Evolutionary conservation across 257 asterid genomes (phyloP), one percentile per base, ranked within the genome.

Genomic region (Fraxinus anomala): DNA sequence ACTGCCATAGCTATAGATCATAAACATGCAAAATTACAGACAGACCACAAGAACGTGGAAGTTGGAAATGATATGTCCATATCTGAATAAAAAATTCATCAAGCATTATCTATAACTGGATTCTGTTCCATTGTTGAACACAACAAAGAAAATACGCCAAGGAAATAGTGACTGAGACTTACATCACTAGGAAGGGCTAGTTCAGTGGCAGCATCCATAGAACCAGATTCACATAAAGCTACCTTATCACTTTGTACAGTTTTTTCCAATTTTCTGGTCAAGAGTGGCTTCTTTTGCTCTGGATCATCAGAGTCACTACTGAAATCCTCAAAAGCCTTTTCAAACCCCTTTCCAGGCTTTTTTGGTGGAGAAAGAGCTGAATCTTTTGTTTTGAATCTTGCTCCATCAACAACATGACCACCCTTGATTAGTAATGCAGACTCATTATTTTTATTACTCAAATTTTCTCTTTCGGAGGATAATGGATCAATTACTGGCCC

Each of bases 111-210:
- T 74, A 79, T 44, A 79, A 51, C 31, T 21, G 76, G 65, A 67
- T 42, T 73, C 67, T 40, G 44, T 51, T 49, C 37, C 21, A 33
- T 17, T 72, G 68, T 80, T 40, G 49, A 66, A 61, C 67, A n/a
- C 47, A 37, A 54, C 7, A 75, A 71, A 56, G 3, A 19, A 40
- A 65, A 70, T 16, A 47, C 26, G 73, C 31, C 26, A 65, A 54
- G 47, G 3, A 77, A 80, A 78, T 72, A 73, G 76, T 3, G 61
- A 34, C 23, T 14, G 30, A 30, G 47, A 68, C 76, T 73, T 76
- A 95, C 99, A 97, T 96, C 98, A 77, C 90, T 82, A 26, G 98
- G 98, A 81, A 96, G 81, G 78, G 89, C 68, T 73, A 91, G 87
- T 82, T 90, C 90, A 82, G 83, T 76, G 68, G 85, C 79, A 82